Percentiles rank a stretch among this genome's conserved stretches.
Evolutionary conservation across 192 early-diverging fungal genomes (phyloP).

Genomic region (Mortierella alpina): DNA sequence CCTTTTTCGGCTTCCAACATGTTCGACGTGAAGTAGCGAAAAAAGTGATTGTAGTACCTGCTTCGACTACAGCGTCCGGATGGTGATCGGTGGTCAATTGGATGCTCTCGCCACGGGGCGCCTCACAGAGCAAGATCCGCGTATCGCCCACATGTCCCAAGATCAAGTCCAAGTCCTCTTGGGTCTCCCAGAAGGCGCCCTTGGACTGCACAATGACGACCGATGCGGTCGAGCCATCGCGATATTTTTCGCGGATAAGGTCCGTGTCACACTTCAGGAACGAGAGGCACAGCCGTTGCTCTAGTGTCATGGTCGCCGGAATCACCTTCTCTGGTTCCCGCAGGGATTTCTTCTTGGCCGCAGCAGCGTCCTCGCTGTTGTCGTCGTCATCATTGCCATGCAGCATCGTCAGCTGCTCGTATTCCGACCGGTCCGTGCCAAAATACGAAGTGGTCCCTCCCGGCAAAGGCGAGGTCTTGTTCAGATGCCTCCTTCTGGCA

Average conservation of each 20-base stretch:
- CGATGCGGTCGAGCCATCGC: slow-evolving; percentile 77
- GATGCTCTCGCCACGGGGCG: slow-evolving; percentile 63
- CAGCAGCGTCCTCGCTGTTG: not conserved
- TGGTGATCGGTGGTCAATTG: slow-evolving; percentile 76
- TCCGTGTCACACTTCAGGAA: slow-evolving; percentile 71
- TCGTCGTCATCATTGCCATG: not conserved
- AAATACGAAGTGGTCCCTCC: slow-evolving; percentile 30
- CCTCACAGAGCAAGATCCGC: slow-evolving; percentile 68
- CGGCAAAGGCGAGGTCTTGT: slow-evolving; percentile 37
- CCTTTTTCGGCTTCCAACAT: no score
- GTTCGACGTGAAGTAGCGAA: no score
- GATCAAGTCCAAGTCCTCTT: slow-evolving; percentile 67
- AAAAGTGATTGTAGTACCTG: no score
- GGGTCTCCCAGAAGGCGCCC: slow-evolving; percentile 75
- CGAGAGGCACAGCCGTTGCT: slow-evolving; percentile 74
- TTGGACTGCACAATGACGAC: slow-evolving; percentile 71
- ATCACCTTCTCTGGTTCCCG: not conserved
- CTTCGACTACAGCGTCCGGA: slow-evolving; percentile 65
- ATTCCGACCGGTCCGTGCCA: slow-evolving; percentile 30
- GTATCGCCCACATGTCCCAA: slow-evolving; percentile 81
- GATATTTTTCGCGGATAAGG: slow-evolving; percentile 51
- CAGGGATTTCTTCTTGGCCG: not conserved
- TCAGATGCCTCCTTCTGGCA: slow-evolving; percentile 9
- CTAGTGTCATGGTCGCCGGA: slow-evolving; percentile 63
- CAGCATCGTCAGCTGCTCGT: slow-evolving; percentile 23